Evolutionary conservation across 2,329 filamentous ascomycete genomes (phyloP), one percentile per base, ranked within the genome.

Genomic region (Paradendryphiella salina): DNA sequence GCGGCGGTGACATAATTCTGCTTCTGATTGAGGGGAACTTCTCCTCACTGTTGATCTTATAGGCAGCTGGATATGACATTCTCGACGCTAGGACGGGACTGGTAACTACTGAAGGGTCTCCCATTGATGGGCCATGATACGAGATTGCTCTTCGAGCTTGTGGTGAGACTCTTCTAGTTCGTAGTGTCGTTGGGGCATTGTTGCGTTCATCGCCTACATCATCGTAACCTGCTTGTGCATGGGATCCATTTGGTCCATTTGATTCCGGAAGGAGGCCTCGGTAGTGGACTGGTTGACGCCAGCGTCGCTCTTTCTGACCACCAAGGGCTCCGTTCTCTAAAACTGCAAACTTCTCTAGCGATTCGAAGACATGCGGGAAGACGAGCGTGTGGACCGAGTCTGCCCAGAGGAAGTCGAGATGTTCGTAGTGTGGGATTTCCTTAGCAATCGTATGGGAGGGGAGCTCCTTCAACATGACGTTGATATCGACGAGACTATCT

Each of bases 331-430:
- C 20, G 17, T 7, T 17, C 1, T 54, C 54, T n/a, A 46, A 45
- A 26, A 51, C 54, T 6, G 77, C 71, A 58, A 82, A 90, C 61
- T 81, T 86, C 52, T 95, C 85, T 8, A 99, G 78, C 0, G 94
- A 92, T 62, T 95, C 87, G 57, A 96, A 92, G 1, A 99, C 90
- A 69, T 96, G 90, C 13, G 86, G 89, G 66, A 96, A 96, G 2
- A 97, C 93, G 44, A 91, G 84, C 0, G 80, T 78, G 60, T 96
- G 83, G 5, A 96, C 89, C 64, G 96, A 91, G 31, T 84, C 80
- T 0, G 89, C 94, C 94, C 94, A 99, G 0, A 99, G 79, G 65
- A 99, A 96, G 72, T 99, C 94, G 18, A 99, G 83, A 73, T 99
- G 94, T 73, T 99, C 94, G 72, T 96, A 99, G 69, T 96, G 90